These are phyloP conservation scores for Fusarium pseudograminearum DNA, from an alignment of 2,329 filamentous ascomycete species.

Conservation along the genomic window DNA sequence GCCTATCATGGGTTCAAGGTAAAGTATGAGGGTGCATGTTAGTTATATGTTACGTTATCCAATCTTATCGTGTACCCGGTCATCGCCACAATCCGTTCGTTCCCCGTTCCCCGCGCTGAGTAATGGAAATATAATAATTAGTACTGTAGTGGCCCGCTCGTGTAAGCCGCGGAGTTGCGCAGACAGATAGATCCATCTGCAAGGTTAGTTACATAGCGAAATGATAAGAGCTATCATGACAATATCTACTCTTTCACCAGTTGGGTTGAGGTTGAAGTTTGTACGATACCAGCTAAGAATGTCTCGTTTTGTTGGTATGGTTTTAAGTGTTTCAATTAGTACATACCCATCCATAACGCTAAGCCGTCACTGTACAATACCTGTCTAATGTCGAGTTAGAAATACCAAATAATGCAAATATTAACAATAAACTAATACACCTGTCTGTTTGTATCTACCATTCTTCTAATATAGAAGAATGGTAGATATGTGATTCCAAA, in stretches of 20 bases:
- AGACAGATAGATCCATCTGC: constrained; percentile 4
- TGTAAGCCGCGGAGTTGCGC: constrained; percentile 27
- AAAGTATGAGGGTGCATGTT: constrained; percentile 28
- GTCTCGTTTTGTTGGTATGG: background rate
- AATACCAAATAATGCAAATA: background rate
- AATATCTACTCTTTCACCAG: background rate
- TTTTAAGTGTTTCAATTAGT: background rate
- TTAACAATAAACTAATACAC: background rate
- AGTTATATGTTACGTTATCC: constrained; percentile 2
- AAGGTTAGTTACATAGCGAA: background rate
- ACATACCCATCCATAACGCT: background rate
- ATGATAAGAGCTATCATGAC: background rate
- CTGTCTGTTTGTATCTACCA: background rate
- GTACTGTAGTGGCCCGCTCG: background rate
- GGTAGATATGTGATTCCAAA: background rate
- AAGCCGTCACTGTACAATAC: background rate
- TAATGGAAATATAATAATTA: constrained; percentile 21
- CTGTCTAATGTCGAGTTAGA: background rate
- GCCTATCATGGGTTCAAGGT: constrained; percentile 25
- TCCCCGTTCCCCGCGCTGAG: constrained; percentile 34
- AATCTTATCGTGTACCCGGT: constrained; percentile 37
- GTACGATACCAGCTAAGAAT: background rate
- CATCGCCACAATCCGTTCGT: constrained; percentile 22
- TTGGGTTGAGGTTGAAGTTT: background rate
- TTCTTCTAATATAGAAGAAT: background rate